Evolutionary conservation across 441 rosid species (phyloP).

Genomic region (Gossypium gossypioides): DNA sequence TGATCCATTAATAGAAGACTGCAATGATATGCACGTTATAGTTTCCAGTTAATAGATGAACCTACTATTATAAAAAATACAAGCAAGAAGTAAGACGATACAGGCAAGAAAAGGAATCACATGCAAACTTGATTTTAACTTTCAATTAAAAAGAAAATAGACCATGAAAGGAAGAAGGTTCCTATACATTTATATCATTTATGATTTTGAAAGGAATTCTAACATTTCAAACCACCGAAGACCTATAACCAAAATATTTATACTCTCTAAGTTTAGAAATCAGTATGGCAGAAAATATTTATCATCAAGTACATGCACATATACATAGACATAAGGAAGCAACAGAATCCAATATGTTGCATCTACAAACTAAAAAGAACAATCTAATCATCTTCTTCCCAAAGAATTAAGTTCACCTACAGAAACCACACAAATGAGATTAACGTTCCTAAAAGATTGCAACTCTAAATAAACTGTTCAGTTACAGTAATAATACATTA

Average conservation of each 20-base stretch:
- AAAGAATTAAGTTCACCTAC: neutral
- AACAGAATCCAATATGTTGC: neutral
- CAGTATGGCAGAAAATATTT: neutral
- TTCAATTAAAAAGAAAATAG: neutral
- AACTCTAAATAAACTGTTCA: constrained; percentile 8
- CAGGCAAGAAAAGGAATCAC: neutral
- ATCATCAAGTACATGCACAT: neutral
- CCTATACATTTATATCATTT: neutral
- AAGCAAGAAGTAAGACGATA: neutral
- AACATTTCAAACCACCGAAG: neutral
- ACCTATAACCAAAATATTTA: neutral
- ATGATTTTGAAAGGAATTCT: neutral
- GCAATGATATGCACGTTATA: constrained; percentile 23
- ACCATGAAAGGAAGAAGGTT: neutral
- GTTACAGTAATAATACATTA: constrained; percentile 46
- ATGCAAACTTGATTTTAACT: neutral
- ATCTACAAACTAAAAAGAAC: neutral
- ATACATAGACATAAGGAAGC: neutral
- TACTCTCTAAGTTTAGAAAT: neutral
- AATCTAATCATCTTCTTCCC: neutral
- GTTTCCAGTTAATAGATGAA: constrained; percentile 13
- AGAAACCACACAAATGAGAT: constrained; percentile 4
- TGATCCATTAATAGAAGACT: constrained; percentile 82
- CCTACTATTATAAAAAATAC: neutral
- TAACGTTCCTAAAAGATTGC: constrained; percentile 5